A percentile compares a stretch with the other conserved stretches of the same genome.
Evolutionary conservation across 2,329 filamentous ascomycete species (phyloP).

Genomic region (Hansfordia pulvinata): DNA sequence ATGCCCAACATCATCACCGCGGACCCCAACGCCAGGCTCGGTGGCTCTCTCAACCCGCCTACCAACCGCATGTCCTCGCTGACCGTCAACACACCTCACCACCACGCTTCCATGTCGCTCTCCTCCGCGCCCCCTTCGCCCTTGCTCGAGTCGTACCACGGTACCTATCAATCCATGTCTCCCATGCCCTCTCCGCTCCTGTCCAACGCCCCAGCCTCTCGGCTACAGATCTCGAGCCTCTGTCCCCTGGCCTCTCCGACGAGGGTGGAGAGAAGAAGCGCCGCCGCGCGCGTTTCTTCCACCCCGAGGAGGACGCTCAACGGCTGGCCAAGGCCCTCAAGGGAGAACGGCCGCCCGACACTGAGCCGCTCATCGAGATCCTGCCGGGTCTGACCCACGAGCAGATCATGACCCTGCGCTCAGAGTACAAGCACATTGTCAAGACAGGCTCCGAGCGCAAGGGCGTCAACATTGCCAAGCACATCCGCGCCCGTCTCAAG

Average conservation of each 20-base stretch:
- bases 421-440: constrained; percentile 81
- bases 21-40: background rate
- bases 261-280: constrained; percentile 29
- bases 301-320: constrained; percentile 66
- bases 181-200: constrained; percentile 81
- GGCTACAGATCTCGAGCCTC: constrained; percentile 29
- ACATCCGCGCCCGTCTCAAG: constrained; percentile 66
- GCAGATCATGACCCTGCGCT: constrained; percentile 74
- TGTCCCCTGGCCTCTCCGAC: constrained; percentile 38
- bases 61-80: constrained; percentile 37
- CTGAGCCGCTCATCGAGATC: constrained; percentile 64
- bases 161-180: constrained; percentile 87
- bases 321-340: constrained; percentile 64
- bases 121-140: constrained; percentile 62
- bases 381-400: constrained; percentile 75
- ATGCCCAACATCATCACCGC: no score
- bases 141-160: constrained; percentile 80
- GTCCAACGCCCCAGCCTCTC: constrained; percentile 28
- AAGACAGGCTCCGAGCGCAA: constrained; percentile 62
- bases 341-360: constrained; percentile 48
- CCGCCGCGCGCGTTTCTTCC: constrained; percentile 66
- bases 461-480: constrained; percentile 75
- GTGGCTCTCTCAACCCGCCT: constrained; percentile 21
- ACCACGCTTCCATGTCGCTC: constrained; percentile 26
- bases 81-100: constrained; percentile 32